Conservation (phyloP, 2,329 filamentous ascomycete species). For the Cucurbitaria berberidis region DNA sequence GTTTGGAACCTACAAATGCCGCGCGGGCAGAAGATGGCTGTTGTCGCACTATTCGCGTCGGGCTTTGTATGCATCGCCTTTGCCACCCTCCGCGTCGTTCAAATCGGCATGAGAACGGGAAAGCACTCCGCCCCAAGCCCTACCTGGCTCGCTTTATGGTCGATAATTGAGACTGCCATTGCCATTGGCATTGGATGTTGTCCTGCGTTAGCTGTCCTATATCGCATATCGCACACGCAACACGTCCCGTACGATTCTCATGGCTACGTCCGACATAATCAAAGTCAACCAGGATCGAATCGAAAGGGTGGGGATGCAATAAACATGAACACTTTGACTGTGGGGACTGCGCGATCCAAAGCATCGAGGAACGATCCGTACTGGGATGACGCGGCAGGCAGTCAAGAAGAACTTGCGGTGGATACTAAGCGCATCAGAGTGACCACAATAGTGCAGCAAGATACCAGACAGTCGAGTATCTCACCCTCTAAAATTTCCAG, state of each 20-base stretch:
- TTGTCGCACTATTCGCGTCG: conserved; percentile 35
- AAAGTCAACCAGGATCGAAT: conserved; percentile 3
- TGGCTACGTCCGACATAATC: conserved; percentile 17
- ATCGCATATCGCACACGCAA: conserved; percentile 14
- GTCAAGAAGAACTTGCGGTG: conserved; percentile 21
- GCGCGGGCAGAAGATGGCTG: conserved; percentile 40
- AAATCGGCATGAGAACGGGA: conserved; percentile 30
- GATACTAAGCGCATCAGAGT: conserved; percentile 4
- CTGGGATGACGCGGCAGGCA: conserved; percentile 16
- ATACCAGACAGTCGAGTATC: not conserved
- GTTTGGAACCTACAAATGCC: conserved; percentile 47
- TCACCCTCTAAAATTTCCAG: not conserved
- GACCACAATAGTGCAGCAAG: conserved; percentile 1
- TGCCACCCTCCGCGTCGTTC: conserved; percentile 36
- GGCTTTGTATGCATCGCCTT: conserved; percentile 32
- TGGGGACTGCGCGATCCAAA: not conserved
- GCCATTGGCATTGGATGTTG: conserved; percentile 35
- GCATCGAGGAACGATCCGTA: not conserved
- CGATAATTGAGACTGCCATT: conserved; percentile 42
- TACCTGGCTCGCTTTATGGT: conserved; percentile 47
- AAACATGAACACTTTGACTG: not conserved
- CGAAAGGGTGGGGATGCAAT: not conserved
- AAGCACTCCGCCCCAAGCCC: conserved; percentile 31
- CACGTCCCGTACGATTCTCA: conserved; percentile 15
- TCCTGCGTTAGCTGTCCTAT: conserved; percentile 27